A percentile compares a stretch with the other conserved stretches of the same genome.
Conservation (phyloP, 495 filamentous ascomycete genomes). For the Rostrohypoxylon terebratum region DNA sequence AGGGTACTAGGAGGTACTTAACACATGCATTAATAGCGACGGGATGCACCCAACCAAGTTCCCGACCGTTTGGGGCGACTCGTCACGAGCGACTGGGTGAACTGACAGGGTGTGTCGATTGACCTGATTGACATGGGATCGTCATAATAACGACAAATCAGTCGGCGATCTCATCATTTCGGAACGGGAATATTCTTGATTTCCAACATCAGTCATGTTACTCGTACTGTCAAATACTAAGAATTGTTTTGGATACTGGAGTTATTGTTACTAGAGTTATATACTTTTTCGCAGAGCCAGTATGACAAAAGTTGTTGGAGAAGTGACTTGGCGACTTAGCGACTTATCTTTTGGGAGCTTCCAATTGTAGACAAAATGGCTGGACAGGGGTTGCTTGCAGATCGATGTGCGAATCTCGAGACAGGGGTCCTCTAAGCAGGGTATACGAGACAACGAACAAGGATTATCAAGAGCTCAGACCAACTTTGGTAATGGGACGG, state of each 20-base stretch:
- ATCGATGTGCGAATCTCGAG: constrained; percentile 43
- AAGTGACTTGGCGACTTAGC: constrained; percentile 11
- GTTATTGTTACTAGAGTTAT: neutral
- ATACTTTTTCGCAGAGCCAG: neutral
- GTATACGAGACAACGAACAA: constrained; percentile 1
- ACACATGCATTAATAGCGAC: constrained; percentile 33
- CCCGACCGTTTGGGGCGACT: constrained; percentile 45
- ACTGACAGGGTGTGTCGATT: neutral
- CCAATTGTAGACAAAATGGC: constrained; percentile 38
- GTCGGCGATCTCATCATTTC: constrained; percentile 27
- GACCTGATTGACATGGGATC: constrained; percentile 25
- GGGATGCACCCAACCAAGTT: constrained; percentile 31
- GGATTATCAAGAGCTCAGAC: constrained; percentile 16
- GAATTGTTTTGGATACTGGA: neutral
- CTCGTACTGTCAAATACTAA: neutral
- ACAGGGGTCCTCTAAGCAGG: constrained; percentile 35
- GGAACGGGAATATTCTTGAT: neutral
- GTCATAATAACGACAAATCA: constrained; percentile 14
- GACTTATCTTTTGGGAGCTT: constrained; percentile 44
- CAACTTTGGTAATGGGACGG: constrained; percentile 1
- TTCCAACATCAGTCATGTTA: neutral
- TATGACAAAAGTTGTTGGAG: constrained; percentile 13
- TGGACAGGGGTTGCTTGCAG: constrained; percentile 31
- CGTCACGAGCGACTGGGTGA: constrained; percentile 19
- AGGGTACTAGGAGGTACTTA: constrained; percentile 30